Evolutionary conservation across 169 alveolate species (phyloP), one percentile per base, ranked within the genome.

Genomic region (Eimeria falciformis): DNA sequence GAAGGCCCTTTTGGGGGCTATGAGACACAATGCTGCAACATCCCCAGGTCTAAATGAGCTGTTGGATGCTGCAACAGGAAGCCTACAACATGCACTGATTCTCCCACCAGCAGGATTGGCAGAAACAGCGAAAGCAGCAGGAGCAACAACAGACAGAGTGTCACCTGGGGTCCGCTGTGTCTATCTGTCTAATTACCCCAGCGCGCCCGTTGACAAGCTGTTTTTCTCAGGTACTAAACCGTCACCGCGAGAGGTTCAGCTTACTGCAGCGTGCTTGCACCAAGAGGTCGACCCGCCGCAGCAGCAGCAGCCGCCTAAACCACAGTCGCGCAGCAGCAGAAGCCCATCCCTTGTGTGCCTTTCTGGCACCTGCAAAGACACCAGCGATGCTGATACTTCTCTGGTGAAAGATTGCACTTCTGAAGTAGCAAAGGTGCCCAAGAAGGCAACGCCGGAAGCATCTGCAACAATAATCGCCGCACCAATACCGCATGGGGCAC

Each of bases 241-340:
- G 40, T 33, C 40, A 33, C 40, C 40, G 40, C 40, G 40, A 33
- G 40, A 33, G 40, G 40, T 2, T 1, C 40, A 33, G 40, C 40
- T 33, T 29, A 33, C 40, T 62, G 73, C 73, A 3, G 73, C 73
- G 73, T 33, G 40, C 73, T 62, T 33, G 9, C 73, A 25, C n/a
- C 73, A 7, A 33, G 73, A 25, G 27, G 25, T 29, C 18, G 12
- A 5, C 23, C 73, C 0, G 27, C 27, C 0, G 5, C 73, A 62
- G 27, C 73, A 62, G 73, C 73, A 62, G 27, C 73, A 62, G 73
- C 73, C n/a, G 73, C 73, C n/a, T 25, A 6, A 62, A 33, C 73
- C n/a, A 33, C 73, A 62, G 73, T 33, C 29, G 73, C 2, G 73
- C 27, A 62, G 73, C 73, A 62, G 73, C 73, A 62, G 23, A 7